Base-by-base conservation (phyloP, 2,329 filamentous ascomycete species). In the Hansfordia pulvinata region DNA sequence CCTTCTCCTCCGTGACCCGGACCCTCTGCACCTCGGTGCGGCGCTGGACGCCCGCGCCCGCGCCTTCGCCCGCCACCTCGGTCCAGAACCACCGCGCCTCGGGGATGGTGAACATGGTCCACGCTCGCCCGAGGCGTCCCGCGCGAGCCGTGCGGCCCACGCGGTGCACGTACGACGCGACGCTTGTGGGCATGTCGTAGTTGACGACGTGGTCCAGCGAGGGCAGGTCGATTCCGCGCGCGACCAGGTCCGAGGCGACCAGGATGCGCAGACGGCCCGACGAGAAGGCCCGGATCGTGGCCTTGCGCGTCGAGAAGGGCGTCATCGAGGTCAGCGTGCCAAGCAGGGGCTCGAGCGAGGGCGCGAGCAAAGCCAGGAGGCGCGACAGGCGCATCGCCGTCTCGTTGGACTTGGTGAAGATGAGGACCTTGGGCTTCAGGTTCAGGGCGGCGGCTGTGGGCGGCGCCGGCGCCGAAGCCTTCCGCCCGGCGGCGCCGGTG, bases 81-180 rank as follows among this genome's bases (percentile, higher is more conserved):
- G 79, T 78, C 69, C 82, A 85, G 54, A 96, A 98, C 86, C 90
- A 93, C 23, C 79, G 70, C 13, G 76, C 85, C 53, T 98, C 86
- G 3, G 69, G 67, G 40, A 85, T 77, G 4, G 76, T 77, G 25
- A 93, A 75, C 9, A 98, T 56, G 0, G 85, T 93, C 82, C 85
- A 93, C 1, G 88, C 84, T 25, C 73, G 64, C 2, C 88, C 88
- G 2, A 56, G 39, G 29, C 73, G 71, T 2, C 80, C 84, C 0
- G 83, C 90, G 47, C 86, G 68, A 1, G 88, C 88, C 1, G 88
- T 94, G 30, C 90, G 74, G 19, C 90, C 88, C 2, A 94, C 84
- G 20, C 90, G 77, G 49, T 96, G 90, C 4, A 96, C 75, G 42
- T 96, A 96, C 14, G 75, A 78, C 5, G 78, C 79, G 18, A 85